phyloP scores from a whole-genome alignment of 345 rosid genomes.

The Eucalyptus microcorys region DNA sequence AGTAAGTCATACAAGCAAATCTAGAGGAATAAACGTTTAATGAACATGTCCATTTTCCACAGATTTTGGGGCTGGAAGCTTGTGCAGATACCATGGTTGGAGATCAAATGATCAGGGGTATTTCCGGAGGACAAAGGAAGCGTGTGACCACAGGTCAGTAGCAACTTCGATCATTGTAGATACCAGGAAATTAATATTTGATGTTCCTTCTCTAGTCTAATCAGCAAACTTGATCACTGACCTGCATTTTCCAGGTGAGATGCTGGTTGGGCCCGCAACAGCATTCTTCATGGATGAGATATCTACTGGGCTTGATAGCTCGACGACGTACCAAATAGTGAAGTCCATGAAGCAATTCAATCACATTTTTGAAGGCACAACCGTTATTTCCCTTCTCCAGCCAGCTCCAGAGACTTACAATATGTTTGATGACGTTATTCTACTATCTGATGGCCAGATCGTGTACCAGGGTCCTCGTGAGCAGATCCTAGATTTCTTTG shows the following conservation, averaged over 20 bases:
- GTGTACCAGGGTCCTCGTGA: constrained; percentile 68
- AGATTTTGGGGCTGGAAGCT: constrained; percentile 19
- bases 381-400: constrained; percentile 70
- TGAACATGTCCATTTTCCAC: not conserved
- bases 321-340: constrained; percentile 60
- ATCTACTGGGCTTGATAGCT: constrained; percentile 74
- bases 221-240: not conserved
- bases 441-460: constrained; percentile 55
- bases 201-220: not conserved
- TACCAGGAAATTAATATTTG: not conserved
- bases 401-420: constrained; percentile 83
- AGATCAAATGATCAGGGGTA: constrained; percentile 25
- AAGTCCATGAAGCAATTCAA: constrained; percentile 41
- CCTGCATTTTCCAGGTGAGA: constrained; percentile 32
- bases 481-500: constrained; percentile 42
- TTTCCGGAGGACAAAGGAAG: constrained; percentile 30
- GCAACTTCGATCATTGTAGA: not conserved
- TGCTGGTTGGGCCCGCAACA: constrained; percentile 61
- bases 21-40: not conserved
- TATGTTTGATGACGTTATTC: constrained; percentile 62
- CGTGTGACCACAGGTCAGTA: constrained; percentile 28
- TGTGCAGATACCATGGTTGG: constrained; percentile 32
- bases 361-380: constrained; percentile 49
- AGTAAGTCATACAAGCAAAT: not conserved
- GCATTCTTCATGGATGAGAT: constrained; percentile 74